These are phyloP conservation scores for Inosperma sp. DNA, from an alignment of 768 basidiomycete species.

Conservation along the genomic window DNA sequence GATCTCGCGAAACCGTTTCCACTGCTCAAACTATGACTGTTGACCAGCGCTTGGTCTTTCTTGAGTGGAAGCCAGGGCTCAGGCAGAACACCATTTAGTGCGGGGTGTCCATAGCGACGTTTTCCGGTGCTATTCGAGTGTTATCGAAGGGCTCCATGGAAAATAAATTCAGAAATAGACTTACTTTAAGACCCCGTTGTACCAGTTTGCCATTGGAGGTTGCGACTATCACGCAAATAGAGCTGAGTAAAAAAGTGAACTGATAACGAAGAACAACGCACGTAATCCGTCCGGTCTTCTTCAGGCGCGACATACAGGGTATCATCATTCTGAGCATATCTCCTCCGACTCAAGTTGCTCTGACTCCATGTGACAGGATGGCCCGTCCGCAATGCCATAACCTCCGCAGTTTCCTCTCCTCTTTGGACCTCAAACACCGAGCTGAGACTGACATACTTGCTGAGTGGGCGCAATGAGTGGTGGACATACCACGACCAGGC, in stretches of 20 bases:
- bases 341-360: constrained; percentile 78
- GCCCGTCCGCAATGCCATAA: constrained; percentile 67
- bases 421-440: constrained; percentile 86
- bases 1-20: constrained; percentile 8
- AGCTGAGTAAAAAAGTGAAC: constrained; percentile 5
- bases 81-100: constrained; percentile 87
- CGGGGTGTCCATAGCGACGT: constrained; percentile 91
- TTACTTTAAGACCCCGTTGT: constrained; percentile 86
- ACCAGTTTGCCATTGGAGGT: constrained; percentile 96
- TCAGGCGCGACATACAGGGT: constrained; percentile 94
- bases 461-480: constrained; percentile 63
- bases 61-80: constrained; percentile 93
- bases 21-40: constrained; percentile 35
- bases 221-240: constrained; percentile 58
- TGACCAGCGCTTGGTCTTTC: constrained; percentile 72
- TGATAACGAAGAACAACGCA: constrained; percentile 27
- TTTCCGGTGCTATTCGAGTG: constrained; percentile 71
- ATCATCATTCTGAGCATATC: constrained; percentile 93
- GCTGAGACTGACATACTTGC: constrained; percentile 79
- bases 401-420: constrained; percentile 81
- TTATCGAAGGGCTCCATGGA: constrained; percentile 4
- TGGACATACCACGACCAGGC: constrained; percentile 80
- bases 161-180: constrained; percentile 5
- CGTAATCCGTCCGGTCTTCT: constrained; percentile 88
- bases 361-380: constrained; percentile 89